Conservation (phyloP, 2,329 filamentous ascomycete genomes). For the Coniochaeta sp. region DNA sequence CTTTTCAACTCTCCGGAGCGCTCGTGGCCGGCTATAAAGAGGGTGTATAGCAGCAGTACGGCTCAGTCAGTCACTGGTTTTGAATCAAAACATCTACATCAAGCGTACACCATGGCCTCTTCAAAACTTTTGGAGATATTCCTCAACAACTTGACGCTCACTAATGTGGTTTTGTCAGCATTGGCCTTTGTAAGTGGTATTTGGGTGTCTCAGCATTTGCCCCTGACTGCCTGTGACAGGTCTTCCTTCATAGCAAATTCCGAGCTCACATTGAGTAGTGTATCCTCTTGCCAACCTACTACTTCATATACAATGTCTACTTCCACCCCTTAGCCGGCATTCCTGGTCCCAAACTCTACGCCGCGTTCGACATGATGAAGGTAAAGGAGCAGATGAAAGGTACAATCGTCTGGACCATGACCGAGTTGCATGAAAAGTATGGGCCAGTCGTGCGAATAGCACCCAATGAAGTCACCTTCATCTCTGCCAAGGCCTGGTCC, state of each 20-base stretch:
- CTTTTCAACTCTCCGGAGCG: neutral
- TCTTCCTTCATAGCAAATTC: neutral
- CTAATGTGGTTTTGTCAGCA: neutral
- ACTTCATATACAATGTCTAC: conserved; percentile 1
- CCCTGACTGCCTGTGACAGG: neutral
- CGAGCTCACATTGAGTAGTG: neutral
- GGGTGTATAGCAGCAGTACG: neutral
- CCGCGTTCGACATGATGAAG: neutral
- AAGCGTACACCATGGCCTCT: neutral
- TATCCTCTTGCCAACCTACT: neutral
- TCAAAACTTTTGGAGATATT: neutral
- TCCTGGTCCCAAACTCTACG: neutral
- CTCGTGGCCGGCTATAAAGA: neutral
- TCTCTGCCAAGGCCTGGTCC: conserved; percentile 22
- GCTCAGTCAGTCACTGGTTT: neutral
- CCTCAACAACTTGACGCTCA: neutral
- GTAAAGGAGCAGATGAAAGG: conserved; percentile 5
- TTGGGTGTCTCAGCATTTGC: neutral
- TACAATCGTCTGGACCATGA: conserved; percentile 1
- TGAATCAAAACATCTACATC: neutral
- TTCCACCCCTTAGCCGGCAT: neutral
- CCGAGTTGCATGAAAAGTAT: conserved; percentile 17
- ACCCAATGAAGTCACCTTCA: conserved; percentile 36
- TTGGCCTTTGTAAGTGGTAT: neutral
- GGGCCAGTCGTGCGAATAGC: conserved; percentile 31